Evolutionary conservation across 768 basidiomycete genomes (phyloP).

Genomic region (Auricularia sp.): DNA sequence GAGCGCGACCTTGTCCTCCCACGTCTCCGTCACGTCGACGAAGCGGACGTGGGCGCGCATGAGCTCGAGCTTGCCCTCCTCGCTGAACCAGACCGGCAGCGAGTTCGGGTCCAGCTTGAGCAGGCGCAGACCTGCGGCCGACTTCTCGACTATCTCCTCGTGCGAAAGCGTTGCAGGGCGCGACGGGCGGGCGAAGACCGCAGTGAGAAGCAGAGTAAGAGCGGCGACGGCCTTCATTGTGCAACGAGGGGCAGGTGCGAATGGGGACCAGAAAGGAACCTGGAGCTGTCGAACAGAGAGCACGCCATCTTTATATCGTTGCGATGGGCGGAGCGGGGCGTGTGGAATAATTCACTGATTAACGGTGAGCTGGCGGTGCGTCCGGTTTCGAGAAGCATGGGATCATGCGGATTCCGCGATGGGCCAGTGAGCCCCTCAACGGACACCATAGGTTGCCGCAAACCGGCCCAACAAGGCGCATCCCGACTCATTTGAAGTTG

Average conservation of each 20-base stretch:
- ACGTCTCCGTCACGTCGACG: conserved; percentile 6
- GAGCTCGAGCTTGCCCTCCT: conserved; percentile 3
- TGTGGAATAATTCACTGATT: no score
- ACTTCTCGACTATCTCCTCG: not conserved
- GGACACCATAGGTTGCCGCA: no score
- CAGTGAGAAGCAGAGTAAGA: not conserved
- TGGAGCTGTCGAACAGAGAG: no score
- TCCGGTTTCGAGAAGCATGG: no score
- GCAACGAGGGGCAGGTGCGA: not conserved
- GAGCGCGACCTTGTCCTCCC: not conserved
- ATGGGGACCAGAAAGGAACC: no score
- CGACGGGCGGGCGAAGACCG: not conserved
- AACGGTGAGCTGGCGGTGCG: no score
- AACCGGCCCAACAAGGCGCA: no score
- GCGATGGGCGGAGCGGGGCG: no score
- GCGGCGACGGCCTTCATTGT: not conserved
- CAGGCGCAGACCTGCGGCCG: not conserved
- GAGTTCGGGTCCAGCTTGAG: not conserved
- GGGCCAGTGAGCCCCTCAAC: no score
- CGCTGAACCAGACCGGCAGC: conserved; percentile 1
- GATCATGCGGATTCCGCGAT: no score
- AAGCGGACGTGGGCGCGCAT: not conserved
- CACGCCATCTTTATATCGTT: no score
- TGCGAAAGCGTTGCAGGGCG: not conserved
- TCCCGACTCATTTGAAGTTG: no score